These are phyloP conservation scores for Fomes fomentarius DNA, from an alignment of 1,284 basidiomycete species.

Conservation along the genomic window DNA sequence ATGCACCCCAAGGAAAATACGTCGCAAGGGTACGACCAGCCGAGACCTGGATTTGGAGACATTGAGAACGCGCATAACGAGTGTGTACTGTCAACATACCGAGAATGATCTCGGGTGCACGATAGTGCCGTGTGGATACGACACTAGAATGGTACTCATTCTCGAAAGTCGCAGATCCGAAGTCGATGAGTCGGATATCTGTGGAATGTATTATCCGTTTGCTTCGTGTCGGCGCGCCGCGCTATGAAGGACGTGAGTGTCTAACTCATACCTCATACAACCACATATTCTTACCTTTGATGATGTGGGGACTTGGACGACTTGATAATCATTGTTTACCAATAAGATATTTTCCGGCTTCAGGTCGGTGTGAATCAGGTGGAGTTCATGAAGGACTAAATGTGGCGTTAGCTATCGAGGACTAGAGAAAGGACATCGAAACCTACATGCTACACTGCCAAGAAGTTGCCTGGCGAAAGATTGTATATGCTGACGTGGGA, in stretches of 20 bases:
- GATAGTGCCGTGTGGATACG: slow-evolving; percentile 97
- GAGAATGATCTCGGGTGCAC: slow-evolving; percentile 98
- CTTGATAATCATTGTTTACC: slow-evolving; percentile 81
- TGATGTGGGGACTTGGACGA: slow-evolving; percentile 50
- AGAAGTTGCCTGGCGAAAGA: slow-evolving; percentile 93
- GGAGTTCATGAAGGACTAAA: slow-evolving; percentile 88
- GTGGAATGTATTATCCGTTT: slow-evolving; percentile 86
- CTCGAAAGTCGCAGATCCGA: slow-evolving; percentile 98
- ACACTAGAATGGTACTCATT: slow-evolving; percentile 98
- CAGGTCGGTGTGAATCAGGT: slow-evolving; percentile 96
- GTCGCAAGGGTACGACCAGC: slow-evolving; percentile 99
- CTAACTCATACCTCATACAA: slow-evolving; percentile 51
- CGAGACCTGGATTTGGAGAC: slow-evolving; percentile 65
- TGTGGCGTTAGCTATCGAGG: background rate
- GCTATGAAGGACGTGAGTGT: slow-evolving; percentile 49
- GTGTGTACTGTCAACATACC: slow-evolving; percentile 54
- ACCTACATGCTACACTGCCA: slow-evolving; percentile 92
- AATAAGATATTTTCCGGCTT: slow-evolving; percentile 99
- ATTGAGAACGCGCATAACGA: slow-evolving; percentile 6
- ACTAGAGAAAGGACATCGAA: background rate
- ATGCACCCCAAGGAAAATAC: slow-evolving; percentile 99
- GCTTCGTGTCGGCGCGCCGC: slow-evolving; percentile 58
- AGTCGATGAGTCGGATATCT: slow-evolving; percentile 97
- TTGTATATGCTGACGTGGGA: slow-evolving; percentile 96
- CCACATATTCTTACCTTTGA: slow-evolving; percentile 14